Evolutionary conservation across 2,329 filamentous ascomycete species (phyloP).

Genomic region (Aspergillus sp.): DNA sequence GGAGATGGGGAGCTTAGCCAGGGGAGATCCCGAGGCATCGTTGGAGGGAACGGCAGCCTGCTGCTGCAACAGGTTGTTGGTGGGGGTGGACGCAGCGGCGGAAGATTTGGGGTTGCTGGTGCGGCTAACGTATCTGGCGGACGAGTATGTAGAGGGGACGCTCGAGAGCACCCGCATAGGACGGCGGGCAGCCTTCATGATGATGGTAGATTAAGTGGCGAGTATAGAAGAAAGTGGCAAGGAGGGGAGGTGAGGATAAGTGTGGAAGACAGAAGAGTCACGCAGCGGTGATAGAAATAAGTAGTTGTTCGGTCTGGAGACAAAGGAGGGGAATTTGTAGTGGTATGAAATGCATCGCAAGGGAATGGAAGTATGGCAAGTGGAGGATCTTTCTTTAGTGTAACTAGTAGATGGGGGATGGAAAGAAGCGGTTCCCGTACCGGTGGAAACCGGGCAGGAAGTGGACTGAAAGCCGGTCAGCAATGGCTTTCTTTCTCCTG

Average conservation of each 20-base stretch:
- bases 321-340: neutral
- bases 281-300: neutral
- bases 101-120: conserved; percentile 38
- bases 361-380: neutral
- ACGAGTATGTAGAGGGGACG: conserved; percentile 14
- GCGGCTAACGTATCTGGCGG: conserved; percentile 33
- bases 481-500: too few relatives aligned
- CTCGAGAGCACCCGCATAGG: conserved; percentile 26
- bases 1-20: conserved; percentile 41
- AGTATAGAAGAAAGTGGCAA: neutral
- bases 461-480: neutral
- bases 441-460: conserved; percentile 28
- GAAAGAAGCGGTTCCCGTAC: conserved; percentile 6
- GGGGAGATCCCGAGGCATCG: conserved; percentile 30
- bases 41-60: conserved; percentile 27
- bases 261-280: neutral
- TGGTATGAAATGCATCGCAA: neutral
- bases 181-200: conserved; percentile 34
- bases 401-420: neutral
- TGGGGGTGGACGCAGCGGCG: conserved; percentile 27
- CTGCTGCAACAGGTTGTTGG: conserved; percentile 23
- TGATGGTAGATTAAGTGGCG: conserved; percentile 9
- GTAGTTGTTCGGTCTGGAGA: neutral
- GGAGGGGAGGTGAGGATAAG: neutral
- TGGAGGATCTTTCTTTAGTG: neutral